Evolutionary conservation across 1,284 basidiomycete genomes (phyloP).

Genomic region (Ganoderma leucocontextum): DNA sequence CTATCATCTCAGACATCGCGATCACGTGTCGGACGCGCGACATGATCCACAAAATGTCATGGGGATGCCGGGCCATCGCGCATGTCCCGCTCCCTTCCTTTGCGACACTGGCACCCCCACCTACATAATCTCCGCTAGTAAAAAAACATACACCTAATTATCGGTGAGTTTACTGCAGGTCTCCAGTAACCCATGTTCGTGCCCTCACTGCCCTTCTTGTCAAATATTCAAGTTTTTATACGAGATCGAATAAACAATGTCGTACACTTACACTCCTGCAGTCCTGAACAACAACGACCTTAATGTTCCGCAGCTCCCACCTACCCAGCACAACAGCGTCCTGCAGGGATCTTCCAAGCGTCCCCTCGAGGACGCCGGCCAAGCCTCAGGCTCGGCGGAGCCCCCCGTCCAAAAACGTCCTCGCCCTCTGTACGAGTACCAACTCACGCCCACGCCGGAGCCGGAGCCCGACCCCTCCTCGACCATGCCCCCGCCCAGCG

Average conservation of each 20-base stretch:
- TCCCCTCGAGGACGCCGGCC: background rate
- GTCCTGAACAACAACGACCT: background rate
- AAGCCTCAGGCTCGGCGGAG: background rate
- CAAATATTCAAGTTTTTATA: background rate
- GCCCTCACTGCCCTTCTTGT: background rate
- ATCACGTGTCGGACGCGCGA: conserved; percentile 5
- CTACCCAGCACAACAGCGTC: background rate
- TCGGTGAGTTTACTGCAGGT: background rate
- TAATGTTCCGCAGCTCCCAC: background rate
- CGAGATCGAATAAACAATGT: background rate
- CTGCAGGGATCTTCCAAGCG: background rate
- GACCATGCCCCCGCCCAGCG: conserved; percentile 16
- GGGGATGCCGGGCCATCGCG: too few species aligned
- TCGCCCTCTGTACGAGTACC: background rate
- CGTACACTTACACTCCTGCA: background rate
- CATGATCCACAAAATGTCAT: too few species aligned
- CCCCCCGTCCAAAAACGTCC: background rate
- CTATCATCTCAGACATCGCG: background rate
- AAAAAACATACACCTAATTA: background rate
- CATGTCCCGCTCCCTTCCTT: background rate
- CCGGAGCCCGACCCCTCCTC: background rate
- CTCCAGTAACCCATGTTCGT: too few species aligned
- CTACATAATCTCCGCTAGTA: background rate
- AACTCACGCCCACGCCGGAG: background rate
- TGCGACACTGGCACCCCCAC: background rate